Evolutionary conservation across 2,329 filamentous ascomycete species (phyloP).

Genomic region (Fusarium floridanum): DNA sequence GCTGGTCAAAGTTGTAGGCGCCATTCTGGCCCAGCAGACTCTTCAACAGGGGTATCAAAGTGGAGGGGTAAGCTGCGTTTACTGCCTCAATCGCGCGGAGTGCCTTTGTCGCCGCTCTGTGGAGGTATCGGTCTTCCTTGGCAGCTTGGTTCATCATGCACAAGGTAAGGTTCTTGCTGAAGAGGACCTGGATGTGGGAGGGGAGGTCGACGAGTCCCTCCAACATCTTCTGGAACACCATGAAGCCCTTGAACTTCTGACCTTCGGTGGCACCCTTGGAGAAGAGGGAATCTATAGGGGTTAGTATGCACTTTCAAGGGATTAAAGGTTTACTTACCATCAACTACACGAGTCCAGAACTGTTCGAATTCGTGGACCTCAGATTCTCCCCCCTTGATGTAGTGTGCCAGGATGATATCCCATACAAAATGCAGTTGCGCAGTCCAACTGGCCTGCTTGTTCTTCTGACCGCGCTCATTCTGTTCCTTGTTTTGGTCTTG

Average conservation of each 20-base stretch:
- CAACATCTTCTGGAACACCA: conserved; percentile 84
- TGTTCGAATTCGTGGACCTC: conserved; percentile 70
- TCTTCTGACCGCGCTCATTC: conserved; percentile 56
- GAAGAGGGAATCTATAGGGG: conserved; percentile 79
- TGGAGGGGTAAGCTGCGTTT: conserved; percentile 70
- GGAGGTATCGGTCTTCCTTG: conserved; percentile 81
- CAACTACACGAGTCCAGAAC: conserved; percentile 89
- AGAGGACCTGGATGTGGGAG: conserved; percentile 69
- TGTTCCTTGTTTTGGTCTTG: conserved; percentile 64
- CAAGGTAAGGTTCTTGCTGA: conserved; percentile 85
- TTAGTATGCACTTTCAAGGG: conserved; percentile 36
- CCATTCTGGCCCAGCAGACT: conserved; percentile 79
- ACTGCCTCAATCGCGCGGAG: conserved; percentile 77
- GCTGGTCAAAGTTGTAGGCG: conserved; percentile 84
- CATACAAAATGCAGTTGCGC: conserved; percentile 89
- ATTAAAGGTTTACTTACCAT: conserved; percentile 70
- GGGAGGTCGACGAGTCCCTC: conserved; percentile 62
- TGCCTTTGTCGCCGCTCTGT: conserved; percentile 82
- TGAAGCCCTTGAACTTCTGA: conserved; percentile 92
- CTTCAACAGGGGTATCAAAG: conserved; percentile 72
- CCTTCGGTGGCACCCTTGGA: conserved; percentile 84
- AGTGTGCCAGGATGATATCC: conserved; percentile 78
- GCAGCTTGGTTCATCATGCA: conserved; percentile 87
- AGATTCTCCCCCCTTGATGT: conserved; percentile 54
- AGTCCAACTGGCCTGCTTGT: conserved; percentile 80